These are phyloP conservation scores for Glycine soja DNA, from an alignment of 306 rosid species.

Conservation along the genomic window DNA sequence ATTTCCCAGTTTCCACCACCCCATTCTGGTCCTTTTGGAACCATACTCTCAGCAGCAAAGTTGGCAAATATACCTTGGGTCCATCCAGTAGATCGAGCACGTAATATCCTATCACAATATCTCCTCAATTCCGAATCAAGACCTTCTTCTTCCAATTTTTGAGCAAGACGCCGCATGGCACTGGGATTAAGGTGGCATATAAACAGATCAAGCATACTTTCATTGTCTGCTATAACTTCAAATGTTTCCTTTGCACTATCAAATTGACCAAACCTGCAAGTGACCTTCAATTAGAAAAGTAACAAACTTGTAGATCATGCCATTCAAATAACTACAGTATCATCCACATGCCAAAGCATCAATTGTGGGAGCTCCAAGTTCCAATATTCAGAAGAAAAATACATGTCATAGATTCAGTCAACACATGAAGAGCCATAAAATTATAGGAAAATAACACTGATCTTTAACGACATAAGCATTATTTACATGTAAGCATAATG, in stretches of 20 bases:
- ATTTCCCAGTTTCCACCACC: conserved; percentile 99
- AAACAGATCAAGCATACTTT: conserved; percentile 94
- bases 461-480: not conserved
- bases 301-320: conserved; percentile 12
- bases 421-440: not conserved
- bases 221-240: conserved; percentile 87
- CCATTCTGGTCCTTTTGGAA: conserved; percentile 99
- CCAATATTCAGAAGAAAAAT: conserved; percentile 19
- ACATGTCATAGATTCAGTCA: conserved; percentile 15
- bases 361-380: conserved; percentile 27
- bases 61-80: conserved; percentile 97
- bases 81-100: conserved; percentile 93
- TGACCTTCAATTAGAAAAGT: conserved; percentile 32
- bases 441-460: not conserved
- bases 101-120: conserved; percentile 92
- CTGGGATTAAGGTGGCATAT: conserved; percentile 97
- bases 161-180: conserved; percentile 97
- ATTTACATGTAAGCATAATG: too few species aligned
- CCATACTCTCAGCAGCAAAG: conserved; percentile 97
- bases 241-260: conserved; percentile 97
- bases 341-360: conserved; percentile 12
- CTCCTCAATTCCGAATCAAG: conserved; percentile 91
- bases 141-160: conserved; percentile 95
- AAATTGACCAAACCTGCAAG: conserved; percentile 94
- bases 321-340: conserved; percentile 37